Evolutionary conservation across 2,329 filamentous ascomycete species (phyloP), one percentile per base, ranked within the genome.

Genomic region (Alternaria conjuncta): DNA sequence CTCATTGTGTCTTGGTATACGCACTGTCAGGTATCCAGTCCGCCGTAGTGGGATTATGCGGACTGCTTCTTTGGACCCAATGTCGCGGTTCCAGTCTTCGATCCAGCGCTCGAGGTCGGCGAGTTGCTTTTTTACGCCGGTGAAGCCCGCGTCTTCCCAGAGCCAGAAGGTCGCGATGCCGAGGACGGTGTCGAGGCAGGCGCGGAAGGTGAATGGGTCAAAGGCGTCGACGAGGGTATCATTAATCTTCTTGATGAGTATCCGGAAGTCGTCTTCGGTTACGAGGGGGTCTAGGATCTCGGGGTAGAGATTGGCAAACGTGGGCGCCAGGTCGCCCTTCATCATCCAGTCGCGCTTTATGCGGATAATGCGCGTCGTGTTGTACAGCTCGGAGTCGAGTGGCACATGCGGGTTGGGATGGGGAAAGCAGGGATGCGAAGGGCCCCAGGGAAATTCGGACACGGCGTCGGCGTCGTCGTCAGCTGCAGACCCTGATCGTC

Each of bases 221-320:
- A 97, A 97, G 0, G 91, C 90, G n/a, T 86, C 86, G 43, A 91
- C 83, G 15, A 98, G 82, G 67, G 93, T 89, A 12, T 87, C 82
- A 75, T 99, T 99, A 57, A 98, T 86, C 73, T 90, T 92, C 63
- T 94, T 89, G 59, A 99, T 88, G 28, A 98, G 83, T 11, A 86
- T 85, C 4, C 96, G 89, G 75, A 99, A 99, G 72, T 97, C 93
- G 63, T 90, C 90, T 79, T 99, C 96, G 1, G 88, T 86, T 46
- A 99, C 82, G 30, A 94, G 88, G 0, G 94, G 93, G 69, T 97
- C 94, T 8, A 99, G 84, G 61, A 99, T 97, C 77, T 99, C 96
- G 0, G 96, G 96, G 74, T 99, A 99, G 3, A 97, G 85, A 73
- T 98, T 97, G 15, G 93, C 96, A 77, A 96, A 98, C 0, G 94